Evolutionary conservation across 1,284 basidiomycete genomes (phyloP).

Genomic region (Apiotrichum porosum): DNA sequence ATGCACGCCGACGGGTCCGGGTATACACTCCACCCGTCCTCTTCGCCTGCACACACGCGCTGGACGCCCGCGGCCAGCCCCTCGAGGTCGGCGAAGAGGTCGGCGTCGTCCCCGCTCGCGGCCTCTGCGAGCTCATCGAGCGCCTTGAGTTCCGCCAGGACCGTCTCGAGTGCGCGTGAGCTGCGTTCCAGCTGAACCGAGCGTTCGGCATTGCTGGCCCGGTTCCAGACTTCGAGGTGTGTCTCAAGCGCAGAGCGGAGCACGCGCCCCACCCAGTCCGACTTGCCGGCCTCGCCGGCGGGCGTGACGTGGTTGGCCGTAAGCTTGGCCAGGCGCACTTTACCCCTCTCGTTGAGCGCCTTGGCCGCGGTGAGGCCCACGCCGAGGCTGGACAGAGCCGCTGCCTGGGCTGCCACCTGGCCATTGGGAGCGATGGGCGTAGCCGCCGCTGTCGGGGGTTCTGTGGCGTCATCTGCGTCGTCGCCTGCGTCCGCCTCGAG

Average conservation of each 20-base stretch:
- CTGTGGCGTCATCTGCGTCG: conserved; percentile 17
- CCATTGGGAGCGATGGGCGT: background rate
- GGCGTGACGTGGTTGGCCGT: conserved; percentile 32
- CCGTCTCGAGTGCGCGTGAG: conserved; percentile 21
- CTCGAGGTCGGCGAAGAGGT: conserved; percentile 38
- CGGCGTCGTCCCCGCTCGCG: conserved; percentile 8
- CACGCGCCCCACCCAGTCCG: conserved; percentile 26
- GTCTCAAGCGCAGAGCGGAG: conserved; percentile 18
- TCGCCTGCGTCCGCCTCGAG: conserved; percentile 33
- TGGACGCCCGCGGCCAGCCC: conserved; percentile 12
- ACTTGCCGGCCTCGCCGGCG: conserved; percentile 25
- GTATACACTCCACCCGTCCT: conserved; percentile 2
- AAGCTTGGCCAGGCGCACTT: conserved; percentile 32
- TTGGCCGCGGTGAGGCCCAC: background rate
- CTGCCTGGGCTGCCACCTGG: background rate
- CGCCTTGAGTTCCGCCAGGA: conserved; percentile 31
- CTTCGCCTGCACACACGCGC: conserved; percentile 1
- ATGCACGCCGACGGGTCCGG: conserved; percentile 4
- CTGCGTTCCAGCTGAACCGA: conserved; percentile 13
- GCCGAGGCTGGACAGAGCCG: background rate
- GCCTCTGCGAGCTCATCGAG: conserved; percentile 30
- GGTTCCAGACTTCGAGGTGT: conserved; percentile 34
- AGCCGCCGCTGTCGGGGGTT: conserved; percentile 4
- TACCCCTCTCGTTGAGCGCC: conserved; percentile 7
- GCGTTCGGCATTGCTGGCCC: conserved; percentile 9